These are phyloP conservation scores for Canna indica DNA, from an alignment of 176 grass and related monocot species.

Conservation along the genomic window DNA sequence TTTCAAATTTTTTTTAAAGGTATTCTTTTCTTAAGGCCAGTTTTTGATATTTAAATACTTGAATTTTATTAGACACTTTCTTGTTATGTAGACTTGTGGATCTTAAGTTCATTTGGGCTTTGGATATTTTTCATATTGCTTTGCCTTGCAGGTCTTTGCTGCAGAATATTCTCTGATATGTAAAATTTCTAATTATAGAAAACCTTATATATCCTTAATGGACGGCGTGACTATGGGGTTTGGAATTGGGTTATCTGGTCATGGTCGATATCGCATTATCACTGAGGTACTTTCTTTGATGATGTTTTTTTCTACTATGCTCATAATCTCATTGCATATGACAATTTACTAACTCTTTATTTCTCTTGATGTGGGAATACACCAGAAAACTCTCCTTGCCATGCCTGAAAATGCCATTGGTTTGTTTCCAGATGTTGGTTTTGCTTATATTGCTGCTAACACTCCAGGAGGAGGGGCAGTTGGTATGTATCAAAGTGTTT, in stretches of 20 bases:
- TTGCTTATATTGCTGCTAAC: conserved; percentile 84
- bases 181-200: conserved; percentile 75
- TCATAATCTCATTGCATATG: not conserved
- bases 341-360: not conserved
- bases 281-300: conserved; percentile 46
- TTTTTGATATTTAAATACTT: not conserved
- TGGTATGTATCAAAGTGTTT: conserved; percentile 33
- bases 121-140: not conserved
- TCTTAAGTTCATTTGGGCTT: not conserved
- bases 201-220: conserved; percentile 98
- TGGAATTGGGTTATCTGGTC: conserved; percentile 96
- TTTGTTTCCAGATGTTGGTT: conserved; percentile 90
- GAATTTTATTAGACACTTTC: not conserved
- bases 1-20: not conserved
- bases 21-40: not conserved
- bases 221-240: conserved; percentile 98
- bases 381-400: conserved; percentile 81
- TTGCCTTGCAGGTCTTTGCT: conserved; percentile 66
- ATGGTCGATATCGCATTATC: conserved; percentile 77
- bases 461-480: conserved; percentile 69
- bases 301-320: not conserved
- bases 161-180: conserved; percentile 98
- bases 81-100: not conserved
- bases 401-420: conserved; percentile 99
- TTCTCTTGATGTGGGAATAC: not conserved